These are phyloP conservation scores for Chalciporus piperatus DNA, from an alignment of 768 basidiomycete species.

Conservation along the genomic window DNA sequence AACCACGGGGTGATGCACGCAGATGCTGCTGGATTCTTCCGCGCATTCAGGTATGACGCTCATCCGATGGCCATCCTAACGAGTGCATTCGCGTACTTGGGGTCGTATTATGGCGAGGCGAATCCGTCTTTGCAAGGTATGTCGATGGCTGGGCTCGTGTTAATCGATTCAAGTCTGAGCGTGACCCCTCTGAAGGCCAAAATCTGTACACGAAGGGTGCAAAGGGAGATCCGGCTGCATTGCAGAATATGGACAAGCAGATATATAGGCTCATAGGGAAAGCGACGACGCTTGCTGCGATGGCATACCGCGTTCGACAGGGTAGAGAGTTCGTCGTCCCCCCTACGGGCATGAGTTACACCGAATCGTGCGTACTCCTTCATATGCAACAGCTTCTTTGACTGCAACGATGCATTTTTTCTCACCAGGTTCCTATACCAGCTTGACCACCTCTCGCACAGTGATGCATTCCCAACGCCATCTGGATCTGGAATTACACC, in stretches of 20 bases:
- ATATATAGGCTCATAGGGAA: constrained; percentile 88
- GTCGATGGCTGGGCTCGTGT: constrained; percentile 2
- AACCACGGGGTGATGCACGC: constrained; percentile 69
- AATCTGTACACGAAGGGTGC: constrained; percentile 72
- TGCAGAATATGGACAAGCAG: constrained; percentile 87
- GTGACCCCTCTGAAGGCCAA: constrained; percentile 53
- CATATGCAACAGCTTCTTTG: background rate
- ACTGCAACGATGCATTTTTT: background rate
- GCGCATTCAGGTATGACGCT: constrained; percentile 82
- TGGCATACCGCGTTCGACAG: constrained; percentile 92
- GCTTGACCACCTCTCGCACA: constrained; percentile 68
- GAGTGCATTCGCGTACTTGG: constrained; percentile 83
- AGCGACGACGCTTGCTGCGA: constrained; percentile 86
- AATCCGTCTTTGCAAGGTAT: constrained; percentile 84
- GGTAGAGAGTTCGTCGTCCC: constrained; percentile 86
- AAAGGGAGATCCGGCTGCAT: constrained; percentile 58
- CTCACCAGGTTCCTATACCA: constrained; percentile 76
- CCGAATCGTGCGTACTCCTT: constrained; percentile 59
- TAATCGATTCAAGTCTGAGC: background rate
- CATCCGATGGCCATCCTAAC: constrained; percentile 92
- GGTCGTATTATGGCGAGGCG: constrained; percentile 83
- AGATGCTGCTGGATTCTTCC: constrained; percentile 67
- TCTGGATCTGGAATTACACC: constrained; percentile 42
- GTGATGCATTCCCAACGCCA: constrained; percentile 23
- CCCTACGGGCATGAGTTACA: constrained; percentile 78